Percentiles rank a stretch among this genome's conserved stretches.
Conservation (phyloP, 169 alveolate species). For the Cryptosporidium andersoni region DNA sequence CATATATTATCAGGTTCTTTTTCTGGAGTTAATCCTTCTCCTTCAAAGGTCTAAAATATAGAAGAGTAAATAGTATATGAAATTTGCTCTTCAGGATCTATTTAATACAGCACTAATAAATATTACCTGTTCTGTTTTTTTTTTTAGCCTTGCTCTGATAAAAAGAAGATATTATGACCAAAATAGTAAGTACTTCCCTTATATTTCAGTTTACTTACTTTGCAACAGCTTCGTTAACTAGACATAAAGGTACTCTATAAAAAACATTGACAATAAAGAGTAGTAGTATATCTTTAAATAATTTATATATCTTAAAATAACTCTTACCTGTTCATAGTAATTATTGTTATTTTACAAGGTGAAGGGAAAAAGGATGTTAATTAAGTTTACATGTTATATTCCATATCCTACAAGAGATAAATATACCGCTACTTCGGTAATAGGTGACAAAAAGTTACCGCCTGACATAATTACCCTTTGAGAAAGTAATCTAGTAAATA, state of each 20-base stretch:
- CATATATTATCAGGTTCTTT: constrained; percentile 11
- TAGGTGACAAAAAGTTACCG: background rate
- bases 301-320: too few relatives aligned
- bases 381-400: background rate
- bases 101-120: background rate
- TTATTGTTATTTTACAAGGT: too few relatives aligned
- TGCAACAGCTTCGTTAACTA: constrained; percentile 49
- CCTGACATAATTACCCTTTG: background rate
- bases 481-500: background rate
- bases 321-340: too few relatives aligned
- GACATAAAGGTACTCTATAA: constrained; percentile 37
- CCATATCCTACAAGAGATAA: background rate
- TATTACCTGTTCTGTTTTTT: constrained; percentile 42
- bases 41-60: constrained; percentile 55
- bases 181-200: background rate
- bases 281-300: too few relatives aligned
- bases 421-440: background rate
- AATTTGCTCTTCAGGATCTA: background rate
- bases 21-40: constrained; percentile 28
- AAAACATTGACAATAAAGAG: background rate
- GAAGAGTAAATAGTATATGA: background rate
- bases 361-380: background rate
- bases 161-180: background rate
- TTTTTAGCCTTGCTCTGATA: constrained; percentile 44
- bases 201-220: constrained; percentile 18